These are phyloP conservation scores for Nissolia schottii DNA, from an alignment of 306 rosid species.

Conservation along the genomic window DNA sequence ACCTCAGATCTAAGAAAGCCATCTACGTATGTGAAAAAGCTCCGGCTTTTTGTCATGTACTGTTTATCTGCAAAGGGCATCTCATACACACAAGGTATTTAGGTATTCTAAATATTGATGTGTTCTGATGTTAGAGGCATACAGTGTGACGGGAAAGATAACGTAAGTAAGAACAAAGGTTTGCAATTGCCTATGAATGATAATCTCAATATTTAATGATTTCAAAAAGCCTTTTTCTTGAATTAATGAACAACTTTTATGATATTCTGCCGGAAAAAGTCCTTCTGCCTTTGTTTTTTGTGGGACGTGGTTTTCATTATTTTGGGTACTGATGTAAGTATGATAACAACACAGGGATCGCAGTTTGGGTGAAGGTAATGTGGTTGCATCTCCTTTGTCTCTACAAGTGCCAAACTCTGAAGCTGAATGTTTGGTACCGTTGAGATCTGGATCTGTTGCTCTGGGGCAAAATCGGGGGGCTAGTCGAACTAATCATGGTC, in stretches of 20 bases:
- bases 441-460: conserved; percentile 53
- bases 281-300: background rate
- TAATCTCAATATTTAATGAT: background rate
- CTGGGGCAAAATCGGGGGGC: conserved; percentile 19
- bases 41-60: conserved; percentile 60
- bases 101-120: background rate
- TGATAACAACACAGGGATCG: conserved; percentile 41
- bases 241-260: background rate
- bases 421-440: conserved; percentile 7
- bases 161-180: background rate
- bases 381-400: conserved; percentile 27
- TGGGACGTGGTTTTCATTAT: background rate
- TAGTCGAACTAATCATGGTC: conserved; percentile 30
- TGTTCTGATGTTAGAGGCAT: background rate
- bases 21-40: conserved; percentile 64
- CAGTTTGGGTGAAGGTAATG: conserved; percentile 28
- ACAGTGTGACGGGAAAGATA: background rate
- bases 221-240: conserved; percentile 5
- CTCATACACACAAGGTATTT: conserved; percentile 69
- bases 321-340: conserved; percentile 34
- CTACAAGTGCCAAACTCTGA: conserved; percentile 44
- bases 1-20: conserved; percentile 84
- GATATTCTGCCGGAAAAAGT: background rate
- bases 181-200: background rate
- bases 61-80: conserved; percentile 76